These are phyloP conservation scores for Kodamaea sagamina DNA, from an alignment of 805 yeast species.

Conservation along the genomic window DNA sequence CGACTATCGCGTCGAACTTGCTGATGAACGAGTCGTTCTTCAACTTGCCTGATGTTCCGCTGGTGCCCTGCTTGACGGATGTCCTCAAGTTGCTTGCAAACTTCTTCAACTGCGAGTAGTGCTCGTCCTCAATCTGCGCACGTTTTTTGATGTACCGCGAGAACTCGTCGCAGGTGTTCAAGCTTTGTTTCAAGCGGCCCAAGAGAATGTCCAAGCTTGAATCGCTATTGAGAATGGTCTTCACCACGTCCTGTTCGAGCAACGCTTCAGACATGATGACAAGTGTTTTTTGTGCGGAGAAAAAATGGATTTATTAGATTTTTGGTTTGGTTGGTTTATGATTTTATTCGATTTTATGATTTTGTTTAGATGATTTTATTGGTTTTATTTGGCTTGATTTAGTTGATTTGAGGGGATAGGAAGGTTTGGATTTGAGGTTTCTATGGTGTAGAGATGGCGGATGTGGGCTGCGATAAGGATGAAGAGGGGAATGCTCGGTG, in stretches of 20 bases:
- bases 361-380: too few species aligned
- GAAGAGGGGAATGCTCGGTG: neutral
- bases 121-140: conserved; percentile 76
- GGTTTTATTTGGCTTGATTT: too few species aligned
- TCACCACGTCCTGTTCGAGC: conserved; percentile 50
- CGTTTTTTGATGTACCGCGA: conserved; percentile 76
- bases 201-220: conserved; percentile 74
- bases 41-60: conserved; percentile 37
- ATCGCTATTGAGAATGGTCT: conserved; percentile 62
- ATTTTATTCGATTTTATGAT: too few species aligned
- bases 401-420: too few species aligned
- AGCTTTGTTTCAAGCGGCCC: conserved; percentile 72
- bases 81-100: conserved; percentile 59
- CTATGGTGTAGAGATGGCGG: too few species aligned
- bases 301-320: too few species aligned
- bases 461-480: neutral
- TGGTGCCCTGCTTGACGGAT: conserved; percentile 39
- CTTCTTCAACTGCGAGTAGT: conserved; percentile 71
- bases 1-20: conserved; percentile 68
- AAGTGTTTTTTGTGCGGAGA: conserved; percentile 8
- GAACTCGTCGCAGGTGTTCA: conserved; percentile 83
- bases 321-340: too few species aligned
- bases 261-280: conserved; percentile 11
- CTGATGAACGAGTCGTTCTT: conserved; percentile 66
- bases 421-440: too few species aligned